Evolutionary conservation across 2,329 filamentous ascomycete species (phyloP), one percentile per base, ranked within the genome.

Genomic region (Penicillium corylophilum): DNA sequence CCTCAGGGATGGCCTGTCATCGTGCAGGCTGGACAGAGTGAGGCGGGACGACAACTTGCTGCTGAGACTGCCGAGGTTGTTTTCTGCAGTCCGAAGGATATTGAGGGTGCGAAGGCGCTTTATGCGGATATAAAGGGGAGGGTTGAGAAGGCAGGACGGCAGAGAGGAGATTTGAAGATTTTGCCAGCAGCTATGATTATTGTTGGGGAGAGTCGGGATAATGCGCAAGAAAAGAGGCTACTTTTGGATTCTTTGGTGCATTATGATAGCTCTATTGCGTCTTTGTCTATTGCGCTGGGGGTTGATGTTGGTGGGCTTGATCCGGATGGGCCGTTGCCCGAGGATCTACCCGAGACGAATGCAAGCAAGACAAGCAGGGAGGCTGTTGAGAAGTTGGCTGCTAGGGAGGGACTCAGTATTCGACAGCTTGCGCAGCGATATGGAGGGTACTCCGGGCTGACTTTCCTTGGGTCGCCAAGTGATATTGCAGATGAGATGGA

Each of bases 1-100:
- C 73, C 79, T 1, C 79, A 82, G 54, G 79, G 79, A 0, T 81
- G 78, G 77, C 79, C 79, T 0, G 79, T 82, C 0, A 81, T 82
- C 52, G 76, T 81, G 1, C 79, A 82, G 50, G 79, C 79, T 2
- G 79, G 79, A 0, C 77, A 81, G 58, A 79, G 77, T 0, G 79
- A 81, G 46, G 77, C 78, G 0, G 79, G 79, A 0, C 66, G 71
- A 24, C 77, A 81, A 54, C 64, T 82, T 2, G 79, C 78, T 0
- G 79, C 74, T 0, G 78, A 81, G 65, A 81, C 79, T 10, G 79
- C 79, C 0, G 79, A 82, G 51, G 74, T 72, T 1, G 77, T 82
- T 0, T 82, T 80, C 55, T 81, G 79, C 57, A 76, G 76, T 23
- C 78, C 78, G 1, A 65, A 67, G 22, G 73, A 79, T 53, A 62